Conservation (phyloP, 257 asterid genomes). For the Verbena officinalis region DNA sequence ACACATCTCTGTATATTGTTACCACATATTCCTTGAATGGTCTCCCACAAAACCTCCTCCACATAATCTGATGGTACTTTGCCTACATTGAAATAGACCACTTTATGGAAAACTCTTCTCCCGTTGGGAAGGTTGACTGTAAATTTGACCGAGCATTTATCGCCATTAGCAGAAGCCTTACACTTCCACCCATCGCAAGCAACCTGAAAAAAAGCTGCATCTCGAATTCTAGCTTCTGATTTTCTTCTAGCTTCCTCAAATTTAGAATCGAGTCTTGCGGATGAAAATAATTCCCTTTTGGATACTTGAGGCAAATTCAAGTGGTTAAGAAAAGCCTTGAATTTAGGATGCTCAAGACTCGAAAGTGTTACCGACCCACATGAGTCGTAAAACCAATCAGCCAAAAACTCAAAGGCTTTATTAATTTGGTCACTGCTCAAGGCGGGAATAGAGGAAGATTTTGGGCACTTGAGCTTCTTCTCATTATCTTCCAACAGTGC, state of each 20-base stretch:
- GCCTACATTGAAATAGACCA: constrained; percentile 44
- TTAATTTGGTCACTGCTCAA: constrained; percentile 63
- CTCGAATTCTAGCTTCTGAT: constrained; percentile 64
- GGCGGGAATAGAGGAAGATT: constrained; percentile 54
- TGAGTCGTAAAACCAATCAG: constrained; percentile 84
- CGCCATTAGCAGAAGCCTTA: constrained; percentile 38
- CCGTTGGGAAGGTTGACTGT: constrained; percentile 81
- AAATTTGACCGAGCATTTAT: constrained; percentile 58
- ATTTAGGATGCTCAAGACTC: constrained; percentile 75
- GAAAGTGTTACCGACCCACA: constrained; percentile 67
- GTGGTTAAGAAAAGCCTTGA: constrained; percentile 72
- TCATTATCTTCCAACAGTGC: constrained; percentile 85
- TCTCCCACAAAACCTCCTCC: constrained; percentile 75
- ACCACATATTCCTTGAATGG: constrained; percentile 54
- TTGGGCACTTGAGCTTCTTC: constrained; percentile 75
- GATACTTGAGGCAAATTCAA: constrained; percentile 70
- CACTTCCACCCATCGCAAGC: constrained; percentile 76
- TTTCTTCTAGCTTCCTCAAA: constrained; percentile 61
- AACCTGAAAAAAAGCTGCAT: constrained; percentile 77
- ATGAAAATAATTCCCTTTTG: constrained; percentile 52
- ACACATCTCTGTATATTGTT: constrained; percentile 57
- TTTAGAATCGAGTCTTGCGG: constrained; percentile 65
- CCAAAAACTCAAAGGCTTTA: constrained; percentile 55
- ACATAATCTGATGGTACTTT: constrained; percentile 63
- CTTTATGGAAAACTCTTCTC: constrained; percentile 65